Percentiles rank a stretch among this genome's conserved stretches.
phyloP scores from a whole-genome alignment of 768 basidiomycete genomes.

The Dacryopinax primogenitus region DNA sequence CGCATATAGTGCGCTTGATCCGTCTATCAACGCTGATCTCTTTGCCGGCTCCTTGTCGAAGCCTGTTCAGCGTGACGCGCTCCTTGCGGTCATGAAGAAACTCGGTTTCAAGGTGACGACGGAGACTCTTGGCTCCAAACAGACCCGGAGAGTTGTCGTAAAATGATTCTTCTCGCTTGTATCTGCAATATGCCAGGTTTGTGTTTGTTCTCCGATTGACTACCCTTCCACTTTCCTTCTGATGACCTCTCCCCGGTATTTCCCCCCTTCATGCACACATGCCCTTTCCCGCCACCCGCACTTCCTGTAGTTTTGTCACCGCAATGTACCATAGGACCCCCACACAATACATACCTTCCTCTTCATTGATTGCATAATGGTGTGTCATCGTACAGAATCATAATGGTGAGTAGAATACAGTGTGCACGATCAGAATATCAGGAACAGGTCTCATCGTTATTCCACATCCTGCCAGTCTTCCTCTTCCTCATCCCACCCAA shows the following conservation, averaged over 20 bases:
- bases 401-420: background rate
- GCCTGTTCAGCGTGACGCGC: slow-evolving; percentile 77
- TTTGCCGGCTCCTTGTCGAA: slow-evolving; percentile 77
- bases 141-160: slow-evolving; percentile 1
- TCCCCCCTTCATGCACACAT: background rate
- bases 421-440: background rate
- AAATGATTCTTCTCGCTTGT: background rate
- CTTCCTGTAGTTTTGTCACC: slow-evolving; percentile 1
- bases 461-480: slow-evolving; percentile 21
- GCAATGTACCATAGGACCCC: slow-evolving; percentile 8
- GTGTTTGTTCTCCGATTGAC: background rate
- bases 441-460: background rate
- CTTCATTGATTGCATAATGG: background rate
- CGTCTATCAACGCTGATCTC: slow-evolving; percentile 48
- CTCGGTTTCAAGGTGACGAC: slow-evolving; percentile 65
- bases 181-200: background rate
- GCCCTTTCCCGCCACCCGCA: background rate
- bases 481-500: slow-evolving; percentile 19
- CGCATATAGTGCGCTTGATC: slow-evolving; percentile 65
- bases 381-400: background rate
- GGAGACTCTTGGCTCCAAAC: background rate
- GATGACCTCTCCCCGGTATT: background rate
- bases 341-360: slow-evolving; percentile 5
- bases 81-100: slow-evolving; percentile 65
- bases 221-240: background rate